Evolutionary conservation across 2,329 filamentous ascomycete genomes (phyloP).

Genomic region (Pyrenophora tritici-repentis): DNA sequence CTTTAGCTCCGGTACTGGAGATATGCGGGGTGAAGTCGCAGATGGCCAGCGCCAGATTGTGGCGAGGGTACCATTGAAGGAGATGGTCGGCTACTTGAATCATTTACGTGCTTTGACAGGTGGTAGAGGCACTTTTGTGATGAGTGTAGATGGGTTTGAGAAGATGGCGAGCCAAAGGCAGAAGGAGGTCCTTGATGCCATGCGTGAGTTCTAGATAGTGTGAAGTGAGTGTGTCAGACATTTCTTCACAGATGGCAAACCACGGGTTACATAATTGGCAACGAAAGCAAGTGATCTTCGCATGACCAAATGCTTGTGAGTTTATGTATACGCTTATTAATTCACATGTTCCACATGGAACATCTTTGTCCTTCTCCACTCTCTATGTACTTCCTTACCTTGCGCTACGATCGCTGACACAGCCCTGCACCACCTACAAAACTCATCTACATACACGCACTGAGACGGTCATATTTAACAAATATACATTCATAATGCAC

Average conservation of each 20-base stretch:
- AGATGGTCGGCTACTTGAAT: conserved; percentile 94
- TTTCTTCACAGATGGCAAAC: neutral
- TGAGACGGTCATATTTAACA: no score
- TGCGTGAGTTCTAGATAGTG: conserved; percentile 33
- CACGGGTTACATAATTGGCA: no score
- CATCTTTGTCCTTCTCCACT: no score
- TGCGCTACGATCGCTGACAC: no score
- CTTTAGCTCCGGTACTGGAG: conserved; percentile 58
- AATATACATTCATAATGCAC: no score
- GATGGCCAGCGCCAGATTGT: conserved; percentile 64
- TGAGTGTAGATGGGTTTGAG: conserved; percentile 74
- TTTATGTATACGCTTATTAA: no score
- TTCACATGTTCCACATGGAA: no score
- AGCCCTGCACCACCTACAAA: no score
- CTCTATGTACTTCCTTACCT: no score
- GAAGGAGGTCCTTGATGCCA: conserved; percentile 56
- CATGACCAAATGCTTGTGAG: no score
- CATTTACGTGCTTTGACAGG: conserved; percentile 87
- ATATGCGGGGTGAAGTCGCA: conserved; percentile 22
- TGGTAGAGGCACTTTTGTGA: conserved; percentile 78
- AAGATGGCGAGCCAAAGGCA: conserved; percentile 66
- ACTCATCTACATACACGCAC: no score
- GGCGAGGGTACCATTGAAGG: conserved; percentile 88
- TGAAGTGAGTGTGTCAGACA: neutral
- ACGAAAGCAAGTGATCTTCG: no score